Conservation (phyloP, 176 grass and related monocot genomes). For the Saccharum spontaneum region DNA sequence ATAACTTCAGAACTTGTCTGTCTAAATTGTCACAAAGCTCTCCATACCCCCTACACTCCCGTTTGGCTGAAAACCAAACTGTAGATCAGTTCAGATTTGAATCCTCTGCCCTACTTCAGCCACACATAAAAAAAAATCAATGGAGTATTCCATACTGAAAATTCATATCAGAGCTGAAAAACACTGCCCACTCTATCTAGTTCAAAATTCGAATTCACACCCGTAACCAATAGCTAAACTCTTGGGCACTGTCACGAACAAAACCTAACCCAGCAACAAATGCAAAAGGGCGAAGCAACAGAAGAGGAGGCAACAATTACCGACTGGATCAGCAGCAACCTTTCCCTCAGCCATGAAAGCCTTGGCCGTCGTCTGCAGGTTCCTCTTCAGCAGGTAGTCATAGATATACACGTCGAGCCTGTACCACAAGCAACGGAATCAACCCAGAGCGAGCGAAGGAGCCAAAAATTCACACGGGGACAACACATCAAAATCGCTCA, state of each 20-base stretch:
- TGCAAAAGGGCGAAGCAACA: not conserved
- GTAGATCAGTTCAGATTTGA: not conserved
- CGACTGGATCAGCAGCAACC: constrained; percentile 91
- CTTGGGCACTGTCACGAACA: not conserved
- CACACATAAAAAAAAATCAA: not conserved
- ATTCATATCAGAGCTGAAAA: not conserved
- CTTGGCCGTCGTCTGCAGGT: constrained; percentile 89
- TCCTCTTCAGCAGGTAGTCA: constrained; percentile 88
- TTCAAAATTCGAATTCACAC: constrained; percentile 29
- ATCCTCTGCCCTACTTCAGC: not conserved
- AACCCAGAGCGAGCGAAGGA: constrained; percentile 8
- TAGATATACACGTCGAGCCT: constrained; percentile 99
- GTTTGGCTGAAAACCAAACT: not conserved
- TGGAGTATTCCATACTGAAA: not conserved
- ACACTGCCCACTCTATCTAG: not conserved
- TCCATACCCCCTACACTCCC: not conserved
- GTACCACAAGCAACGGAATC: constrained; percentile 29
- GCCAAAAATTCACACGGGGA: not conserved
- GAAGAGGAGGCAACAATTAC: constrained; percentile 48
- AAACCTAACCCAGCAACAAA: not conserved
- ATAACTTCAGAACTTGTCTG: not conserved
- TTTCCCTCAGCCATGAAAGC: constrained; percentile 97
- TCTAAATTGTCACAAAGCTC: not conserved
- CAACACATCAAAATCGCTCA: constrained; percentile 29
- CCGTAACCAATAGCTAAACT: not conserved